Evolutionary conservation across 176 grass and related monocot species (phyloP), one percentile per base, ranked within the genome.

Genomic region (Paspalum notatum): DNA sequence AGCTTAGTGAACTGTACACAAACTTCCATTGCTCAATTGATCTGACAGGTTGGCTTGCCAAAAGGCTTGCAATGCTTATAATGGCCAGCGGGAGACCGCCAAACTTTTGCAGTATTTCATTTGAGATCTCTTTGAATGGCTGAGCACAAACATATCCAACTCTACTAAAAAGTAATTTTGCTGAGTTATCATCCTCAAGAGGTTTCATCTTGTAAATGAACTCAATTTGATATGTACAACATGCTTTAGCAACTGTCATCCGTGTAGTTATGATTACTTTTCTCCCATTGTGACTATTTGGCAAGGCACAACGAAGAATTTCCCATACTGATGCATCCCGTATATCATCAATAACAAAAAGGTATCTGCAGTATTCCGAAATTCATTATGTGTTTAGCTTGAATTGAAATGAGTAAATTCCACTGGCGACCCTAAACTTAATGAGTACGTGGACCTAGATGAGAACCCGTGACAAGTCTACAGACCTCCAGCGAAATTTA

Each of bases 231-330:
- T 48, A 22, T 11, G n/a, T 48, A 20, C 43, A 70, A 1, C 66
- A 70, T 70, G 43, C 41, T 10, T 13, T 70, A 25, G 66, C 43
- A 9, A 73, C 26, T 41, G 26, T 41, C 13, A 66, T 66, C 17
- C 62, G 32, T 66, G 62, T 66, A 66, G 71, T 73, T 52, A 5
- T 73, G 25, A 73, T 73, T n/a, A 73, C 32, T 73, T 39, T 73
- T 27, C 49, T 54, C 5, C 50, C 71, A 39, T 38, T 52, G 10
- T 73, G 14, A 20, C 55, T 73, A 17, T 73, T 26, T 55, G 50
- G 71, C 37, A 73, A 73, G 4, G 71, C 49, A 55, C 71, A 73
- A 32, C 50, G 47, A 55, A 73, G 14, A 73, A 73, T 73, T 40
- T 39, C 16, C 71, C 71, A 73, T 54, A 25, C 50, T 40, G 50